A percentile compares a stretch with the other conserved stretches of the same genome.
These are phyloP conservation scores for Sordariomycetes sp. DNA, from an alignment of 2,329 filamentous ascomycete genomes.

Conservation along the genomic window DNA sequence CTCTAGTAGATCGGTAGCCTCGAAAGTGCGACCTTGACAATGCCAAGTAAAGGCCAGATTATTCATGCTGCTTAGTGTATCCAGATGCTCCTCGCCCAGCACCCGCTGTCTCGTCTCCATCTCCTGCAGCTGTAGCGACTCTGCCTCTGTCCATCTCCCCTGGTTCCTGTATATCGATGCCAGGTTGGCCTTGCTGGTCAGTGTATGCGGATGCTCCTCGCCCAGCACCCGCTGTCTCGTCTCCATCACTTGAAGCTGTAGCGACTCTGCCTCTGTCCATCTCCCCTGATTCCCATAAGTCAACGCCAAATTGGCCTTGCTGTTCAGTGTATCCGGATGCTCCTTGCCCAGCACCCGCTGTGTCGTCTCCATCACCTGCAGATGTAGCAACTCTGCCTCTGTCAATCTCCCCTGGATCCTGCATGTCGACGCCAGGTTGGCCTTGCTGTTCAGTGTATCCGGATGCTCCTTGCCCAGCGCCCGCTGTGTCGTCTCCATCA, in stretches of 20 bases:
- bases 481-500: background rate
- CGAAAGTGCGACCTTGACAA: background rate
- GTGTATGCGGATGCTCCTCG: background rate
- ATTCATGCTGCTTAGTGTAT: background rate
- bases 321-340: constrained; percentile 4
- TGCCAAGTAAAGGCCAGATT: background rate
- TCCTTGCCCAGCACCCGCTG: background rate
- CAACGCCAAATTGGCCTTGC: constrained; percentile 1
- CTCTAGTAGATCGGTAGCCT: background rate
- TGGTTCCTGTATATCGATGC: background rate
- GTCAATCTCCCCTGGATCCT: background rate
- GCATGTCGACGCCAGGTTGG: background rate
- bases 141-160: background rate
- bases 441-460: background rate
- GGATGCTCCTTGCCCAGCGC: background rate
- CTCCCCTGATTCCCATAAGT: background rate
- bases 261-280: background rate
- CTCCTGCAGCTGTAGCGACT: background rate
- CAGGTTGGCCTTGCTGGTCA: background rate
- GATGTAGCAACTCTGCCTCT: background rate
- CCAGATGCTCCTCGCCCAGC: background rate
- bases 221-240: background rate
- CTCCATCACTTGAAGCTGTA: background rate
- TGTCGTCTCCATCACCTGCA: background rate
- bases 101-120: background rate